Conservation (phyloP, 2,329 filamentous ascomycete species). For the Diaporthe sp. region DNA sequence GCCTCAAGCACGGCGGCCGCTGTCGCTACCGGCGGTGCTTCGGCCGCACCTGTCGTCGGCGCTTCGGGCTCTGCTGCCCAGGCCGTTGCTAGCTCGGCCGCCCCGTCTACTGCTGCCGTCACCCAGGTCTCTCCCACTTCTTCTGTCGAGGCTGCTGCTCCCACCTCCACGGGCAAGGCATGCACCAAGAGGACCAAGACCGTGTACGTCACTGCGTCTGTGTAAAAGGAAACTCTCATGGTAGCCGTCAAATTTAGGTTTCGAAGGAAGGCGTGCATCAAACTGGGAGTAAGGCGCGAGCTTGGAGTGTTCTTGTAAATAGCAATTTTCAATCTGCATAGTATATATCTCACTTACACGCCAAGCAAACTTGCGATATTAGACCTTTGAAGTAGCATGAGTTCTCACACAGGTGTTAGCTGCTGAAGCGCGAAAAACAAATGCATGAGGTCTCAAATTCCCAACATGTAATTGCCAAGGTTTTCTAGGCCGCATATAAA, state of each 20-base stretch:
- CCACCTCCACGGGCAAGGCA: not conserved
- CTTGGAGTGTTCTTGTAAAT: slow-evolving; percentile 2
- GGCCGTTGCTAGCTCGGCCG: not conserved
- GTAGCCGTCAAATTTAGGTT: no score
- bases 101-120: not conserved
- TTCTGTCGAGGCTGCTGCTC: slow-evolving; percentile 1
- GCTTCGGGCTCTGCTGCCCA: slow-evolving; percentile 5
- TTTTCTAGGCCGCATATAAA: no score
- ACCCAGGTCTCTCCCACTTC: not conserved
- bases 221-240: not conserved
- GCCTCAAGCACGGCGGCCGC: slow-evolving; percentile 17
- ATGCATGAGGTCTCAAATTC: not conserved
- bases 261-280: not conserved
- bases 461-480: no score
- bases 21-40: not conserved
- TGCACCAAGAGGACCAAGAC: slow-evolving; percentile 35
- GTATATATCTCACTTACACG: not conserved
- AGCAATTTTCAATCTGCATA: not conserved
- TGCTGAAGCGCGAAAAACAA: not conserved
- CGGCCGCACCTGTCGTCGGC: not conserved
- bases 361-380: not conserved
- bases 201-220: slow-evolving; percentile 33
- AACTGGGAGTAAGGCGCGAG: not conserved
- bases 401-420: not conserved
- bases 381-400: not conserved